Evolutionary conservation across 1,284 basidiomycete species (phyloP), one percentile per base, ranked within the genome.

Genomic region (Boletus sp.): DNA sequence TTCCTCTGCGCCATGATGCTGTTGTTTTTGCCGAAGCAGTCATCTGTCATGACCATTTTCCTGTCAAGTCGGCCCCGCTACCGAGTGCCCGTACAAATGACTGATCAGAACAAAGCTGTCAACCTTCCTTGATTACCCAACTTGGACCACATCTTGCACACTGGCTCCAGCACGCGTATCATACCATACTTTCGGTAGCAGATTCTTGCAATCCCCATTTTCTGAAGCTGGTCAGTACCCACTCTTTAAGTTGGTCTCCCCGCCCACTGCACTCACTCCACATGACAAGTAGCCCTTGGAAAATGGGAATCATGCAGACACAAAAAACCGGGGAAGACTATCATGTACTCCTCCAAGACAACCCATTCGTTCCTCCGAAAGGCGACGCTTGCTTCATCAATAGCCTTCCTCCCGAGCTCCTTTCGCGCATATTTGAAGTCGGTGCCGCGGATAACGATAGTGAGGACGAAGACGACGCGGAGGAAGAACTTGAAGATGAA

Each of bases 1-100:
- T 73, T 70, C 72, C 73, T 63, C 72, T 73, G 72, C 73, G 72
- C 73, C 72, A 73, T 74, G 72, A 62, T 73, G 74, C 74, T 73
- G 27, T 8, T 51, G 9, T 9, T 5, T 12, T 18, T 0, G 3
- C 2, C 3, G 11, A 24, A 12, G 6, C 13, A 20, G 2, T 11
- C 2, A 2, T 18, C 4, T 3, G 7, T 7, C 5, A 39, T 22
- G 22, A 8, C 15, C 12, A n/a, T 13, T 3, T 12, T 22, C 3
- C 4, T 9, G 7, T 11, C 13, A n/a, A 15, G 9, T n/a, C 22
- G 8, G 39, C 12, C 5, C n/a, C 39, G 39, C 24, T 24, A 24
- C 24, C 24, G 24, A 24, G 24, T 8, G n/a, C 4, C 39, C 39
- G 39, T 9, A 8, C 31, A 11, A 11, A 11, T 1, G 29, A 29